Percentiles rank a stretch among this genome's conserved stretches.
Conservation (phyloP, 129 eudicot species). For the Lactuca sativa region DNA sequence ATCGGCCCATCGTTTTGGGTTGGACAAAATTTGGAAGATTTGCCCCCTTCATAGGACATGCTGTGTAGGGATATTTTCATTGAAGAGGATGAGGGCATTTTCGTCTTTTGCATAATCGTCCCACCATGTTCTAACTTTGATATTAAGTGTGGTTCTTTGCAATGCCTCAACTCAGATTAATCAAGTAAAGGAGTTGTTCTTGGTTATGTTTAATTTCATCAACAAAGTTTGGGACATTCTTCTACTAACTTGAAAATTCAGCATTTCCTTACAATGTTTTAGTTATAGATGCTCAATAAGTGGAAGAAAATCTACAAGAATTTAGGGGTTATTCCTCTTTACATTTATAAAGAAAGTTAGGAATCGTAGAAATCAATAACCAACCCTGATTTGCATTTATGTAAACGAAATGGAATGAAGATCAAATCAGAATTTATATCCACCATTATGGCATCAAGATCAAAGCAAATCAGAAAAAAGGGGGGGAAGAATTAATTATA, state of each 20-base stretch:
- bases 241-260: neutral
- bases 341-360: neutral
- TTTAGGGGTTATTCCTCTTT: neutral
- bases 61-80: too few relatives aligned
- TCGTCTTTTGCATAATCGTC: too few relatives aligned
- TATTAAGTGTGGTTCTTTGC: too few relatives aligned
- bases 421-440: neutral
- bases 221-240: neutral
- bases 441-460: neutral
- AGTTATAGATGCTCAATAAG: slow-evolving; percentile 2
- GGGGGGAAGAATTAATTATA: neutral
- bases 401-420: neutral
- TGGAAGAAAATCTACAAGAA: neutral
- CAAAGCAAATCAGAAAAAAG: neutral
- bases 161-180: too few relatives aligned
- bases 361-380: neutral
- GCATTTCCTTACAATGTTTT: neutral
- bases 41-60: too few relatives aligned
- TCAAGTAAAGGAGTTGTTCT: neutral
- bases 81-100: too few relatives aligned
- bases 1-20: too few relatives aligned
- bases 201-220: neutral
- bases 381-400: neutral
- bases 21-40: too few relatives aligned
- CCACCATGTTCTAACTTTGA: too few relatives aligned